phyloP scores from a whole-genome alignment of 106 monocot genomes.

The Dioscorea zingiberensis region DNA sequence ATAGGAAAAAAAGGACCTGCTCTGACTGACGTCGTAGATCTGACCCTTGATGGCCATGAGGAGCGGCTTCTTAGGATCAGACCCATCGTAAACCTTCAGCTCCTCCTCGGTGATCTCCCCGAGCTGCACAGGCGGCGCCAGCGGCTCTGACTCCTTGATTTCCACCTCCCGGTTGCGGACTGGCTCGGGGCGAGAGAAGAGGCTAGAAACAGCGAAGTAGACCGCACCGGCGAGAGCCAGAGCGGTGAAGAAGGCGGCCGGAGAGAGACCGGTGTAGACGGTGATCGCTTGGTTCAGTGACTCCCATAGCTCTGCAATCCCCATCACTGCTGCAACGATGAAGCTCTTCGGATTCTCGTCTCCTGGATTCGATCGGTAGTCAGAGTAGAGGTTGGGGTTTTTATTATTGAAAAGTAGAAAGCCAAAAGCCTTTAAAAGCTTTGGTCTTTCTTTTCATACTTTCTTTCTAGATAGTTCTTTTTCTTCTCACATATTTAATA shows the following conservation, averaged over 20 bases:
- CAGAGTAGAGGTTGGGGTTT: too few species aligned
- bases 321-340: constrained; percentile 9
- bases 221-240: constrained; percentile 28
- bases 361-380: neutral
- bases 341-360: neutral
- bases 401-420: too few species aligned
- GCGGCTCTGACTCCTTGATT: constrained; percentile 18
- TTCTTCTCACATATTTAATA: too few species aligned
- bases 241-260: constrained; percentile 36
- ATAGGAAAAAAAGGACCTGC: constrained; percentile 26
- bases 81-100: constrained; percentile 46
- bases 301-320: constrained; percentile 21
- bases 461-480: too few species aligned
- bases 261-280: constrained; percentile 46
- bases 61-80: constrained; percentile 56
- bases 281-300: constrained; percentile 34
- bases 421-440: too few species aligned
- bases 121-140: constrained; percentile 46
- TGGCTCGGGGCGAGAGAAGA: constrained; percentile 16
- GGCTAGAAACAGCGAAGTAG: constrained; percentile 20
- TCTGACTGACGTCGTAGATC: constrained; percentile 68
- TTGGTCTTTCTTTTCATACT: too few species aligned
- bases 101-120: constrained; percentile 54
- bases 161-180: neutral
- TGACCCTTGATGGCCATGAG: constrained; percentile 72